Conservation (phyloP, 495 filamentous ascomycete genomes). For the Tuber borchii region DNA sequence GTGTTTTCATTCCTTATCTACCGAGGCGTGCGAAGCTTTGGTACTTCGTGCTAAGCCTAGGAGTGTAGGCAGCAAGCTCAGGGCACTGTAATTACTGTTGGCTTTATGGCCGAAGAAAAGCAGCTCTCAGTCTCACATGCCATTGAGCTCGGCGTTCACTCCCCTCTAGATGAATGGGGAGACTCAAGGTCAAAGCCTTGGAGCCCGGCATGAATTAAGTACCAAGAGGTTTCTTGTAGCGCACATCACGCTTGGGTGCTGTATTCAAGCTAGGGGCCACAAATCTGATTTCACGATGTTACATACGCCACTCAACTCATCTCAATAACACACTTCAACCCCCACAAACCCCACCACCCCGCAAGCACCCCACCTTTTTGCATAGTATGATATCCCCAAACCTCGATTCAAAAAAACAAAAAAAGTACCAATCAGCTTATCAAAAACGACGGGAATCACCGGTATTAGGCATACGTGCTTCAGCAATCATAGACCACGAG, state of each 20-base stretch:
- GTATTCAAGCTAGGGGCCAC: too few species aligned
- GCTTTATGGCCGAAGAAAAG: background rate
- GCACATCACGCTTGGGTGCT: too few species aligned
- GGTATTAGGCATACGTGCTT: background rate
- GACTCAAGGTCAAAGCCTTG: too few species aligned
- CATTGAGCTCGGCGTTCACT: too few species aligned
- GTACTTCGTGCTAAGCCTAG: background rate
- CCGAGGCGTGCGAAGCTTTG: background rate
- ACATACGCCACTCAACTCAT: background rate
- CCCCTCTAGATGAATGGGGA: too few species aligned
- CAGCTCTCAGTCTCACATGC: background rate
- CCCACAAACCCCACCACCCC: background rate
- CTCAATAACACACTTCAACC: background rate
- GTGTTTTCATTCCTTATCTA: background rate
- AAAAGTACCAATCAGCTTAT: background rate
- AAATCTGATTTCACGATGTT: too few species aligned
- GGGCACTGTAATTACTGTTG: background rate
- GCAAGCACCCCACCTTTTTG: background rate
- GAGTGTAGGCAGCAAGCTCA: background rate
- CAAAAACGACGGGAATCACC: background rate
- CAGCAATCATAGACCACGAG: background rate
- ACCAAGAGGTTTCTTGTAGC: too few species aligned
- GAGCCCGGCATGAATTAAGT: too few species aligned
- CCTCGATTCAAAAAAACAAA: background rate
- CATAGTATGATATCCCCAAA: background rate